Evolutionary conservation across 345 rosid genomes (phyloP), one percentile per base, ranked within the genome.

Genomic region (Gossypium raimondii): DNA sequence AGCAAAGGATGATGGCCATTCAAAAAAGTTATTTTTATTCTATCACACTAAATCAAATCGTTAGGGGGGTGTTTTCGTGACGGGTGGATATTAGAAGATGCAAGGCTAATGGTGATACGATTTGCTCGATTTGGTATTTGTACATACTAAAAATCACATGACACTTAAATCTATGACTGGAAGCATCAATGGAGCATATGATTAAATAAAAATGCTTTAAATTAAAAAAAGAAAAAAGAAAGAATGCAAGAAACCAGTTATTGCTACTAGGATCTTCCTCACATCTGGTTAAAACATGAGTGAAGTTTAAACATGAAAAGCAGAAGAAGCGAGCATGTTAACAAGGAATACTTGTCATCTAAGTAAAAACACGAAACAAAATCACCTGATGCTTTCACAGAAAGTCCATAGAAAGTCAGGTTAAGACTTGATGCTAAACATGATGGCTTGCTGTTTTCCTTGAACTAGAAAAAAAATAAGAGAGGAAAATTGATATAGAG

Each of bases 381-480:
- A 77, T 73, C 58, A 73, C 25, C 70, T 70, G 75, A 73, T 76
- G 75, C 81, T 76, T 80, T 57, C 77, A 67, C 25, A 76, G 66
- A 81, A 70, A 63, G 77, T 77, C 78, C 77, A 67, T 27, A 78
- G 70, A 81, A 73, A 63, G 77, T 77, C 78, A 70, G 81, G 66
- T 61, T 61, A 18, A 63, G 47, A 62, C 67, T 79, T 67, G 75
- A 75, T 60, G 65, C 80, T 79, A 77, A 76, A 81, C 83, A 80
- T 63, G 77, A 58, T 25, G 34, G 77, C 51, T 61, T 59, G 73
- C 72, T 67, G 72, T 71, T 34, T 38, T 56, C 70, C 56, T 57
- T 24, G 64, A 16, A 73, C 0, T 44, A 24, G 56, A 51, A 51
- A 51, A 57, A 58, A 72, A 44, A 44, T 34, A 34, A 34, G 7